Evolutionary conservation across 352 stramenopile species (phyloP).

Genomic region (Globisporangium nagaii): DNA sequence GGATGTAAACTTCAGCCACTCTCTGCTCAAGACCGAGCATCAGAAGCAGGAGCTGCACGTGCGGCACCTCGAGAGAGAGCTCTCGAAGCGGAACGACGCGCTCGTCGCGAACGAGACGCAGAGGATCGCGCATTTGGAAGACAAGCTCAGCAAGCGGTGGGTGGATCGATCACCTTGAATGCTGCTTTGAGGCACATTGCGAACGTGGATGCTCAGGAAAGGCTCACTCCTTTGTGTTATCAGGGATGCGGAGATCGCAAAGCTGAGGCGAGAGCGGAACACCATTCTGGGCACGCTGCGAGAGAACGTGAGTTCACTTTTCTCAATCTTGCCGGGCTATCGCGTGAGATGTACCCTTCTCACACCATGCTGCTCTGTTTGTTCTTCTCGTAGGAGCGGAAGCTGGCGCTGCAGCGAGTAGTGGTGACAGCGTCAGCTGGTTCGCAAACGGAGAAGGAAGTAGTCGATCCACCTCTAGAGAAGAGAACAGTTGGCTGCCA

Average conservation of each 20-base stretch:
- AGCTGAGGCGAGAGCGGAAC: constrained; percentile 60
- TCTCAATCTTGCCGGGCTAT: too few relatives aligned
- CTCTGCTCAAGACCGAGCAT: constrained; percentile 41
- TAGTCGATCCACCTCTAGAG: neutral
- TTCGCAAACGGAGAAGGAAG: constrained; percentile 16
- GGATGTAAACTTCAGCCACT: constrained; percentile 42
- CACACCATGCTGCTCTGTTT: too few relatives aligned
- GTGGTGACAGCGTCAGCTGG: constrained; percentile 10
- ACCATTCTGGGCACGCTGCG: constrained; percentile 49
- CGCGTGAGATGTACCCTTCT: too few relatives aligned
- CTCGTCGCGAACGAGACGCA: constrained; percentile 34
- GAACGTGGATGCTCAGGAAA: too few relatives aligned
- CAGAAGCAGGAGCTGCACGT: constrained; percentile 55
- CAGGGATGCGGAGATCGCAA: constrained; percentile 53
- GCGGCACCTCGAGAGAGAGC: constrained; percentile 54
- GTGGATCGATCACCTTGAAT: neutral
- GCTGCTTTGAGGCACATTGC: neutral
- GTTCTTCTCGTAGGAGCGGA: constrained; percentile 19
- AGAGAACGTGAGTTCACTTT: constrained; percentile 22
- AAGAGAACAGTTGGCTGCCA: constrained; percentile 2
- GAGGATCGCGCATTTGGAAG: constrained; percentile 33
- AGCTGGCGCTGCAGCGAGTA: constrained; percentile 12
- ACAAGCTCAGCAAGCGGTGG: constrained; percentile 36
- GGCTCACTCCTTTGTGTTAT: too few relatives aligned
- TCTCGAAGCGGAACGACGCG: constrained; percentile 44